These are phyloP conservation scores for Nannochloropsis gaditana DNA, from an alignment of 108 stramenopile species.

Conservation along the genomic window DNA sequence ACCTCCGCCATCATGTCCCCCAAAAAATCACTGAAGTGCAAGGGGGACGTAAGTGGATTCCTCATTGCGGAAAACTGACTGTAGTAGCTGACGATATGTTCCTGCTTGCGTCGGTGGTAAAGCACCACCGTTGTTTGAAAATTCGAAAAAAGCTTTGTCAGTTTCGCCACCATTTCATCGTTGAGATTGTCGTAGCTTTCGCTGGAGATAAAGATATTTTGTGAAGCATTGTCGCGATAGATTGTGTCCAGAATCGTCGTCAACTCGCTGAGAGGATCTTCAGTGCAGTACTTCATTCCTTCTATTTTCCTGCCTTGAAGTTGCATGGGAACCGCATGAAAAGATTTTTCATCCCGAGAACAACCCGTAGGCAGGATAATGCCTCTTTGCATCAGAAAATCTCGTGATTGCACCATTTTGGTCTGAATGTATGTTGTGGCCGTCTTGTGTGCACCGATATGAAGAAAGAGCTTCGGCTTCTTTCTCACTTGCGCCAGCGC, in stretches of 20 bases:
- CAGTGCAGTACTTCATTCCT: neutral
- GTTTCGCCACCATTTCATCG: neutral
- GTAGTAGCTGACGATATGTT: constrained; percentile 3
- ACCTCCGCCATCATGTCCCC: neutral
- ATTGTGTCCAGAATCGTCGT: neutral
- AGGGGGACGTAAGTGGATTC: neutral
- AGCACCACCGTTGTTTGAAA: neutral
- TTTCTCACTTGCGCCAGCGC: too few species aligned
- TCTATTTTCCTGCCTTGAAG: neutral
- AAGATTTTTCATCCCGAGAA: neutral
- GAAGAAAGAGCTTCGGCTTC: neutral
- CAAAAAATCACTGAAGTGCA: neutral
- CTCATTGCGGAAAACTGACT: neutral
- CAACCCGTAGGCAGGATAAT: neutral
- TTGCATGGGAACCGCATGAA: neutral
- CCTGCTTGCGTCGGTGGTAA: neutral
- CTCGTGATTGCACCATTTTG: neutral
- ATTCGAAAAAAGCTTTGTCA: neutral
- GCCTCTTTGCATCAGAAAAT: neutral
- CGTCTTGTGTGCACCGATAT: constrained; percentile 4
- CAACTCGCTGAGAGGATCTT: neutral
- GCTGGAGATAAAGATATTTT: neutral
- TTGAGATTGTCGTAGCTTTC: neutral
- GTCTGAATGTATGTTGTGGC: neutral
- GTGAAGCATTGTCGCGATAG: neutral